phyloP scores from a whole-genome alignment of 805 yeast genomes.

The Pichia eremophila region DNA sequence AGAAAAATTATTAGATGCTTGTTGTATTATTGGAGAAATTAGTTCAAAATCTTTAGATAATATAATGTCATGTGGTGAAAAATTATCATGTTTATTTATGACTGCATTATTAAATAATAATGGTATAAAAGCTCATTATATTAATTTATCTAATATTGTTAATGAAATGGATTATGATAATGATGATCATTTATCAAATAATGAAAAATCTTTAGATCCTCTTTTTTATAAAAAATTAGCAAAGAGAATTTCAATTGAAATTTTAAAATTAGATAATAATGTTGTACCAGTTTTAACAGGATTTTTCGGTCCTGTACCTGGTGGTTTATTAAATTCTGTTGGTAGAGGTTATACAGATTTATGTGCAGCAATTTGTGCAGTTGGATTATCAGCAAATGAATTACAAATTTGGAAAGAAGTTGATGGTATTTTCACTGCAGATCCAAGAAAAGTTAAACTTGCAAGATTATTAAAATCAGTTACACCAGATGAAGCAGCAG shows the following conservation, averaged over 20 bases:
- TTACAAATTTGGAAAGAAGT: slow-evolving; percentile 98
- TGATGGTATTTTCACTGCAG: slow-evolving; percentile 97
- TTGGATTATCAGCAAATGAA: slow-evolving; percentile 86
- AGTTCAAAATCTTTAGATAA: slow-evolving; percentile 80
- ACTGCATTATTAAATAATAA: slow-evolving; percentile 74
- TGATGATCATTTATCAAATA: slow-evolving; percentile 20
- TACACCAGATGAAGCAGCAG: slow-evolving; percentile 98
- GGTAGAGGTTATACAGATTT: slow-evolving; percentile 97
- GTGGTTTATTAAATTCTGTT: slow-evolving; percentile 84
- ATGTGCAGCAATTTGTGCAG: slow-evolving; percentile 95
- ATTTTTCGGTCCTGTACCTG: slow-evolving; percentile 92
- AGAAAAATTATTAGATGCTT: slow-evolving; percentile 68
- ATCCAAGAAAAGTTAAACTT: slow-evolving; percentile 87
- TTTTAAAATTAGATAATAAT: slow-evolving; percentile 30
- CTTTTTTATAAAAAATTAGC: slow-evolving; percentile 51
- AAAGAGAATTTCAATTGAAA: slow-evolving; percentile 39
- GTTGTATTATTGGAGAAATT: slow-evolving; percentile 86
- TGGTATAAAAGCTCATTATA: slow-evolving; percentile 68
- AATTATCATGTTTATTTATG: slow-evolving; percentile 83
- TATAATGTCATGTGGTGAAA: slow-evolving; percentile 91
- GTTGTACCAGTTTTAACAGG: slow-evolving; percentile 90
- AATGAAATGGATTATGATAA: slow-evolving; percentile 27
- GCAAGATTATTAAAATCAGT: slow-evolving; percentile 81
- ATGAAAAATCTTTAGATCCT: slow-evolving; percentile 41
- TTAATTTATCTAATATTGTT: slow-evolving; percentile 69